Base-by-base conservation (phyloP, 306 rosid species). In the Lathyrus aphaca region DNA sequence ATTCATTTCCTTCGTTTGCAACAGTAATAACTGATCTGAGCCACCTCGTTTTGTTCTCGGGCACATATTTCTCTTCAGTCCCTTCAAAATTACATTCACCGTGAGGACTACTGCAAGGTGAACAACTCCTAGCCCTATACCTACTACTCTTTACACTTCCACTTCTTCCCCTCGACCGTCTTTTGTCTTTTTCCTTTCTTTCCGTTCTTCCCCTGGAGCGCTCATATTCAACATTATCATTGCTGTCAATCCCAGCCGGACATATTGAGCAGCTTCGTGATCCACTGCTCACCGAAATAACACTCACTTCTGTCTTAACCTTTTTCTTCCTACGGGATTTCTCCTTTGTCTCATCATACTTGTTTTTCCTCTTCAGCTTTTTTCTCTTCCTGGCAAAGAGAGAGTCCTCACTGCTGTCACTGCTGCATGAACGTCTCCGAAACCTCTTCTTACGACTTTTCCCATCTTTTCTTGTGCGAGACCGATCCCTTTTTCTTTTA, bases 1-100 rank as follows among this genome's bases (percentile, higher is more conserved):
- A 74, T 48, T 84, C 81, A 18, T 86, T 72, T 17, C 21, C 80
- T 74, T 56, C 88, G 55, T 77, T 78, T 5, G 69, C 15, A 65
- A 87, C 77, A 12, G 78, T 77, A 72, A 94, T 77, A 73, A 91
- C 86, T 3, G 97, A 94, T 74, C 83, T 79, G 56, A 94, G 82
- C 69, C 88, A 15, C 80, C 86, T 86, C 1, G 72, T 53, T 55
- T 75, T 82, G 66, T 75, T 82, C 77, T 66, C 82, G 21, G 44
- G 48, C 23, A 32, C 50, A 73, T 61, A 76, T 19, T 67, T 81
- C 68, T 78, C 88, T 68, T 82, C 72, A 38, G 54, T 75, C 53
- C 14, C 58, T 77, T 64, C 57, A 78, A 80, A 79, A 66, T 53
- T 39, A 69, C 75, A 68, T 79, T 86, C 77, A 63, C 77, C 70